Evolutionary conservation across 2,329 filamentous ascomycete species (phyloP), one percentile per base, ranked within the genome.

Genomic region (Venturia carpophila): DNA sequence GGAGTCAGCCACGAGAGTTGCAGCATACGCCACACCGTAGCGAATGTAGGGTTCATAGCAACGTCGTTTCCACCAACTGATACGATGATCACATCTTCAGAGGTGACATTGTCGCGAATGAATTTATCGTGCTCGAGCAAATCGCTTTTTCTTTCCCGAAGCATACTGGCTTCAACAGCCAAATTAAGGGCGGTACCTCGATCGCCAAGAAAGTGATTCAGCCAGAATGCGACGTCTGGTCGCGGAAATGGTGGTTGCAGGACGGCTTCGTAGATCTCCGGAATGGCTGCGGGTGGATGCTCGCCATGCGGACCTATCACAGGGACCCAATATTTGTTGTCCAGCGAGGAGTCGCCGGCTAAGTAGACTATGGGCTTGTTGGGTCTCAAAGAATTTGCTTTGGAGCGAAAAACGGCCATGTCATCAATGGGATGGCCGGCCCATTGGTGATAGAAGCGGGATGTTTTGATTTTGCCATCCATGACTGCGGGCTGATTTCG

Each of bases 61-160:
- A 76, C 69, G 37, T 76, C 74, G 68, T 76, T 76, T 1, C 69
- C 73, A 55, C 75, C 74, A 10, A 76, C 69, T 65, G 73, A 75
- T 15, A 76, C 72, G 39, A 76, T 71, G 10, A 76, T 66, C 0
- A 74, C 66, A 43, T 76, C 74, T 17, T 73, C 61, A 0, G 68
- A 10, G 2, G 68, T 63, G 15, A 76, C 73, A 42, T 73, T 69
- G 55, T 75, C 71, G 27, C 71, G 71, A 42, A 76, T 73, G 66
- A 76, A 75, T 9, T 69, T 62, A 52, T 76, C 75, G 27, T 76
- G 74, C 1, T 68, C 56, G 2, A 75, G 66, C 1, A 76, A 68
- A 0, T 66, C 64, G 43, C 21, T 0, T 21, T 72, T 68, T 42
- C 74, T 70, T 30, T 76, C 70, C 7, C 73, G 68, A 9, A 76